Evolutionary conservation across 192 early-diverging fungal species (phyloP).

Genomic region (Coemansia sp.): DNA sequence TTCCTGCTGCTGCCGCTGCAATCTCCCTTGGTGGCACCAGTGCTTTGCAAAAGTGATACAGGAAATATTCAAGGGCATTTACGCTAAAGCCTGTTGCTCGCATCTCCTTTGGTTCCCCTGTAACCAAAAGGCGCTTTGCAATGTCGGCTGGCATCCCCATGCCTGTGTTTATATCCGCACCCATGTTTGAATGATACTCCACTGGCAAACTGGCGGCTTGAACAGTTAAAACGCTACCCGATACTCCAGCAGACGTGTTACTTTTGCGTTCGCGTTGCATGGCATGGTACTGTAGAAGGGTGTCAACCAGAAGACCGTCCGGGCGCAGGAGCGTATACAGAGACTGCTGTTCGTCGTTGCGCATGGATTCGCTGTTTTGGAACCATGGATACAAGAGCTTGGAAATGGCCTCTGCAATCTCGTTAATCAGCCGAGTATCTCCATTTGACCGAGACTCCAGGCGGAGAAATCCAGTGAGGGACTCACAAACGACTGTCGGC

Average conservation of each 20-base stretch:
- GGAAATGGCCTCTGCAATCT: constrained; percentile 25
- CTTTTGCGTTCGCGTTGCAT: constrained; percentile 27
- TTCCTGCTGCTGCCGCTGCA: too few species aligned
- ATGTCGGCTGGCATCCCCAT: constrained; percentile 22
- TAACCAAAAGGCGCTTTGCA: constrained; percentile 11
- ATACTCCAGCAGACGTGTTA: background rate
- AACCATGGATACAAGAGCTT: constrained; percentile 43
- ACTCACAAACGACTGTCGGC: constrained; percentile 25
- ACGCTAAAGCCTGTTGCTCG: constrained; percentile 14
- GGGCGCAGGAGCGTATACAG: constrained; percentile 43
- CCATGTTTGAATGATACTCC: constrained; percentile 18
- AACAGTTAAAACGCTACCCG: constrained; percentile 6
- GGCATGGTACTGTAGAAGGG: constrained; percentile 44
- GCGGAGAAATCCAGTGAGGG: constrained; percentile 33
- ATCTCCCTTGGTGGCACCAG: constrained; percentile 27
- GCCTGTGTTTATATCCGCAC: constrained; percentile 5
- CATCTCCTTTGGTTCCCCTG: background rate
- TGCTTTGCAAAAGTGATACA: constrained; percentile 42
- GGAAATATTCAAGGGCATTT: constrained; percentile 33
- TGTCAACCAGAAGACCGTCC: constrained; percentile 31
- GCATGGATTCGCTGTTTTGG: constrained; percentile 38
- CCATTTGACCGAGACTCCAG: constrained; percentile 35
- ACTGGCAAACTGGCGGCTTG: constrained; percentile 17
- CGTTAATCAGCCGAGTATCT: constrained; percentile 30
- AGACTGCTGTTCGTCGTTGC: constrained; percentile 24